Base-by-base conservation (phyloP, 2,329 filamentous ascomycete species). In the Boeremia exigua region DNA sequence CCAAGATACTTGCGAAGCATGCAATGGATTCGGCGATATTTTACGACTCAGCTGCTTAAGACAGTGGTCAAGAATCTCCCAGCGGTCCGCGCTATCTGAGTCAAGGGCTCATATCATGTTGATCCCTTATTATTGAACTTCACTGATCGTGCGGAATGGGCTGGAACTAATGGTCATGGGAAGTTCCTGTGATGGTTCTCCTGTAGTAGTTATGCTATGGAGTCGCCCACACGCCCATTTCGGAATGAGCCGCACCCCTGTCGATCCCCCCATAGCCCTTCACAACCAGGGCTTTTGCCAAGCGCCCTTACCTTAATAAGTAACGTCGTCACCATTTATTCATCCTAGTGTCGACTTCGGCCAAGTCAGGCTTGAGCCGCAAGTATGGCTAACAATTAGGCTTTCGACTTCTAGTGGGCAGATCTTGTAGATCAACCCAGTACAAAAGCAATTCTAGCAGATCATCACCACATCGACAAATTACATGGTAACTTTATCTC, bases 191-290 rank as follows among this genome's bases (percentile, higher is more conserved):
- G 42, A 42, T 48, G 23, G 6, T 36, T 27, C 25, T 39, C 19
- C 38, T 28, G 19, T 15, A 48, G 14, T 15, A 5, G 19, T 23
- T 23, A 44, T 19, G n/a, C 42, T 38, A 4, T n/a, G 23, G 19
- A 11, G 32, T 43, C 47, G 37, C 27, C 38, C 28, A 44, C 38
- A 52, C 39, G 44, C 39, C 28, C 27, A 17, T 19, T 19, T 28
- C 29, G 49, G 27, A 28, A 34, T 40, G 19, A 40, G 30, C 48
- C 42, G 54, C 44, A 30, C 54, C 54, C 54, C 54, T 57, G 48
- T 52, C 54, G 54, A 56, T 56, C 54, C 15, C 53, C 32, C 32
- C 30, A 39, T n/a, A 15, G 10, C 30, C 30, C 48, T 44, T 36
- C 43, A 52, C 28, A 19, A 44, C 28, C 19, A 48, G 37, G 32